These are phyloP conservation scores for Cladophialophora chaetospira DNA, from an alignment of 2,329 filamentous ascomycete species.

Conservation along the genomic window DNA sequence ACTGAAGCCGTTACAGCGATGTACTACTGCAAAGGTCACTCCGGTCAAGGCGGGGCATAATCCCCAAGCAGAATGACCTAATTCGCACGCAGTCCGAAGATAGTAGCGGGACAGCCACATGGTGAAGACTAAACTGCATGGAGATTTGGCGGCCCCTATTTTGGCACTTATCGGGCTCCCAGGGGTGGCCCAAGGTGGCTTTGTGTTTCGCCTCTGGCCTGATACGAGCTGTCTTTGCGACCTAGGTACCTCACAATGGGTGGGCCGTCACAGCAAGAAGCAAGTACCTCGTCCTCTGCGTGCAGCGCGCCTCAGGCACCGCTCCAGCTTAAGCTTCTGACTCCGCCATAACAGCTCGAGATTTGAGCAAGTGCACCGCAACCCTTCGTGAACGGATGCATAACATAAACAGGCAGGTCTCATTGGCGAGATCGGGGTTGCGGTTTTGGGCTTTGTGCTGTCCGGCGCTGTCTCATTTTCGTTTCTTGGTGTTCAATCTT, in stretches of 20 bases:
- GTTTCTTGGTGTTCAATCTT: neutral
- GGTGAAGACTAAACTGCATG: neutral
- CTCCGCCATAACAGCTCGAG: neutral
- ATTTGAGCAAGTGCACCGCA: neutral
- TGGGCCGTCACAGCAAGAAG: neutral
- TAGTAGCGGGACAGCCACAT: conserved; percentile 12
- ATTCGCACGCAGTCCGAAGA: conserved; percentile 3
- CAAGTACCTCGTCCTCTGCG: neutral
- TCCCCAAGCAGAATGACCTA: no score
- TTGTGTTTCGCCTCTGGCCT: neutral
- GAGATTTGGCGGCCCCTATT: conserved; percentile 4
- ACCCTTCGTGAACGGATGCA: neutral
- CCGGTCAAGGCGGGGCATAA: no score
- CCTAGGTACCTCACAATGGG: conserved; percentile 2
- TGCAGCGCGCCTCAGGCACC: neutral
- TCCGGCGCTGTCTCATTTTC: neutral
- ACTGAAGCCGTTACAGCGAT: no score
- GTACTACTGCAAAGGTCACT: no score
- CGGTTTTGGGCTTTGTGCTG: neutral
- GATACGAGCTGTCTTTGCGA: neutral
- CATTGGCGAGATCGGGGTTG: neutral
- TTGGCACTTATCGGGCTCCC: conserved; percentile 1
- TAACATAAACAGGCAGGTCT: neutral
- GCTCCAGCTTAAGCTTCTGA: neutral
- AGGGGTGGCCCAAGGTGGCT: conserved; percentile 1